phyloP scores from a whole-genome alignment of 2,329 filamentous ascomycete species.

The Penicillium hordei region DNA sequence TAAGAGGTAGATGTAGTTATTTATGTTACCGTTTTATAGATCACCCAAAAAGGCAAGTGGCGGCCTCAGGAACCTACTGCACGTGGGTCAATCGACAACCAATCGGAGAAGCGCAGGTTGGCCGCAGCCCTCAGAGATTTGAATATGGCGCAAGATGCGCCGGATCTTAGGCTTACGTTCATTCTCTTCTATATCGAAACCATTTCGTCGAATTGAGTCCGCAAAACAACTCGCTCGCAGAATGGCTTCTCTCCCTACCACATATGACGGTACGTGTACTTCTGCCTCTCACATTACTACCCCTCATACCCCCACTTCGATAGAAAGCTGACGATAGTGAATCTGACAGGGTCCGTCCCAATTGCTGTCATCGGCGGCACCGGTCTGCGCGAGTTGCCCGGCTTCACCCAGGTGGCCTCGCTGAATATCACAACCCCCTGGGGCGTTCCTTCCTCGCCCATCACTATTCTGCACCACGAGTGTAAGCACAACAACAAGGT shows the following conservation, averaged over 20 bases:
- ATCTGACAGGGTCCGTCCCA: constrained; percentile 57
- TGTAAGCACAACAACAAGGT: constrained; percentile 64
- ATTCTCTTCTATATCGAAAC: constrained; percentile 27
- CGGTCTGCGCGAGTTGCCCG: constrained; percentile 80
- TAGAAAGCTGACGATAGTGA: constrained; percentile 15
- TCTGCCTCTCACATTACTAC: neutral
- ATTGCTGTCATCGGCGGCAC: constrained; percentile 94
- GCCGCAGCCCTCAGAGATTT: constrained; percentile 21
- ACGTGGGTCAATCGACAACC: constrained; percentile 28
- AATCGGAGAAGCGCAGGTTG: constrained; percentile 23
- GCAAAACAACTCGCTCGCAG: constrained; percentile 35
- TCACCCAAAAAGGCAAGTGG: constrained; percentile 9
- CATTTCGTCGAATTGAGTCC: constrained; percentile 34
- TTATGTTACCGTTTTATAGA: constrained; percentile 7
- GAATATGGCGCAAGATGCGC: constrained; percentile 20
- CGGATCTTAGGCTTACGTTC: constrained; percentile 18
- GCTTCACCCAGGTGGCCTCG: constrained; percentile 79
- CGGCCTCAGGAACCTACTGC: constrained; percentile 21
- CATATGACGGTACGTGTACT: constrained; percentile 56
- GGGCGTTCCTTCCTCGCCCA: constrained; percentile 74
- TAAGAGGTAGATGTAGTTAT: no score
- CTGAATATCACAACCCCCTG: constrained; percentile 81
- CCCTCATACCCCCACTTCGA: constrained; percentile 16
- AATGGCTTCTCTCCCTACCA: constrained; percentile 58
- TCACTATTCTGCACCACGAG: constrained; percentile 84